Evolutionary conservation across 2,329 filamentous ascomycete species (phyloP), one percentile per base, ranked within the genome.

Genomic region (Aureobasidium uvarum): DNA sequence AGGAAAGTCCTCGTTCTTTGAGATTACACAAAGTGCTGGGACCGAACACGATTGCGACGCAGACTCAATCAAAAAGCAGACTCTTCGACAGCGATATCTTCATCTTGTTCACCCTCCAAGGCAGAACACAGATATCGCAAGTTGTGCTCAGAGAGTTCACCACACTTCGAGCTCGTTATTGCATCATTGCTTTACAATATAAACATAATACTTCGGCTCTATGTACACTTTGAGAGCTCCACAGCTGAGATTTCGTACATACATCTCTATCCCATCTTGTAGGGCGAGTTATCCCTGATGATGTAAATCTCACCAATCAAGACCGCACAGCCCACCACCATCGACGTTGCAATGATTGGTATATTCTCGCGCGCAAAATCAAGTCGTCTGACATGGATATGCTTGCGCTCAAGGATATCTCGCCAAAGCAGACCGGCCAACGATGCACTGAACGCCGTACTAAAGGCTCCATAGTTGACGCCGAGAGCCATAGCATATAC

Each of bases 401-500:
- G 84, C 72, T 91, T 91, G 33, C 87, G 79, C 0, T 74, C 76
- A 0, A 91, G 79, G 20, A 92, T 91, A 68, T 91, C 87, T 2
- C 87, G 81, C 89, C 89, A 92, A 0, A 91, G 77, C 10, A 92
- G 79, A 1, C 89, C 89, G 1, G 89, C 89, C 1, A 91, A 75
- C 0, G 88, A 90, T 0, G 88, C 89, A 68, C 86, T 89, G 70
- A 92, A 90, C 0, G 87, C 86, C 0, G 85, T 85, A 72, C 87
- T 90, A 72, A 91, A 91, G 0, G 89, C 89, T 4, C 89, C 89
- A 66, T 87, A 91, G 73, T 92, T 91, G 67, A 91, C 86, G 2
- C 88, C 88, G 0, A 92, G 77, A 0, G 89, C 89, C 87, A 91
- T 89, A 73, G 84, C 85, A 74, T 91, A 91, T 0, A 91, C 84